phyloP scores from a whole-genome alignment of 768 basidiomycete species.

The Fibroporia radiculosa region DNA sequence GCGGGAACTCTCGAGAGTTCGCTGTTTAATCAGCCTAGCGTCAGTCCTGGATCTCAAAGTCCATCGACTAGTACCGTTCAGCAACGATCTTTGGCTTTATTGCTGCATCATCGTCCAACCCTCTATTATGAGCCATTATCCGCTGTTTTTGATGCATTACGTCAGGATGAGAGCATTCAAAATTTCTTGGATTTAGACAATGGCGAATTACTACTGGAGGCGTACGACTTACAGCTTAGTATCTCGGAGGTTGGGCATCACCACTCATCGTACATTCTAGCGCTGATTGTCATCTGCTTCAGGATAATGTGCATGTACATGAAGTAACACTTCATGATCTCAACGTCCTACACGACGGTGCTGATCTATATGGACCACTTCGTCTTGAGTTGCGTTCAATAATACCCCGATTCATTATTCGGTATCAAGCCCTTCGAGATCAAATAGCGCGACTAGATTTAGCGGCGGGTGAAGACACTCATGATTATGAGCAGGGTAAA shows the following conservation, averaged over 20 bases:
- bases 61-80: constrained; percentile 8
- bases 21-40: constrained; percentile 49
- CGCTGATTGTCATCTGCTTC: background rate
- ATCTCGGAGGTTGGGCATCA: constrained; percentile 52
- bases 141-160: constrained; percentile 63
- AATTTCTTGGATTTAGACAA: constrained; percentile 39
- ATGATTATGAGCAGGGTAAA: constrained; percentile 15
- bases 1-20: constrained; percentile 33
- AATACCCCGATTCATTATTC: constrained; percentile 55
- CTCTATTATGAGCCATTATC: constrained; percentile 74
- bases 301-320: constrained; percentile 67
- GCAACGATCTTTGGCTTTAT: constrained; percentile 21
- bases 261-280: background rate
- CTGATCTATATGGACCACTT: constrained; percentile 53
- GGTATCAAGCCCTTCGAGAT: constrained; percentile 57
- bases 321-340: constrained; percentile 69
- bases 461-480: constrained; percentile 2
- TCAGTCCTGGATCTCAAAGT: constrained; percentile 10
- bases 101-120: constrained; percentile 58
- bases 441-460: constrained; percentile 38
- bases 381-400: constrained; percentile 44
- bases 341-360: constrained; percentile 60
- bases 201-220: constrained; percentile 61
- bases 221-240: constrained; percentile 57
- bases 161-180: constrained; percentile 49